These are phyloP conservation scores for Alternaria sp. DNA, from an alignment of 2,329 filamentous ascomycete genomes.

Conservation along the genomic window DNA sequence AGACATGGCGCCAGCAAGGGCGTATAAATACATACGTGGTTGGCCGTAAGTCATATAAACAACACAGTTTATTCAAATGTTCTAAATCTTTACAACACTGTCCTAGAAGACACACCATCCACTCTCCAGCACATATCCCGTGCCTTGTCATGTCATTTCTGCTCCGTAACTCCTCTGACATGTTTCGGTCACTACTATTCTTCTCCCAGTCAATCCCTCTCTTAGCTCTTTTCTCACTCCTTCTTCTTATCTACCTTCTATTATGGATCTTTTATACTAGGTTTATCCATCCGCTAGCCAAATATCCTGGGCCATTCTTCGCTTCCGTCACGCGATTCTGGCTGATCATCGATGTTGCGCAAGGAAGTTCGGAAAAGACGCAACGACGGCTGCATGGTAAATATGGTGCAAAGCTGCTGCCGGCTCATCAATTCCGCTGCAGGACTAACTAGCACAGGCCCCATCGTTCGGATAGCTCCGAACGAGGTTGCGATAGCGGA, in stretches of 20 bases:
- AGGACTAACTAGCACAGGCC: neutral
- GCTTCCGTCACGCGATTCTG: slow-evolving; percentile 11
- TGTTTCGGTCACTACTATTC: neutral
- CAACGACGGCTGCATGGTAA: slow-evolving; percentile 1
- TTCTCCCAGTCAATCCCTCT: neutral
- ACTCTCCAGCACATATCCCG: neutral
- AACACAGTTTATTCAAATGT: neutral
- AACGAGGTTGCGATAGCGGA: slow-evolving; percentile 18
- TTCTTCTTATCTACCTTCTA: neutral
- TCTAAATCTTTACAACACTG: neutral
- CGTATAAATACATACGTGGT: neutral
- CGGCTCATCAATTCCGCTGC: neutral
- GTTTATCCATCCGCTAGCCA: slow-evolving; percentile 6
- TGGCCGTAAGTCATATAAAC: neutral
- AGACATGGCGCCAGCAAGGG: no score
- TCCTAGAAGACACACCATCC: neutral
- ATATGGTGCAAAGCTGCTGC: neutral
- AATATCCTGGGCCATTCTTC: slow-evolving; percentile 15
- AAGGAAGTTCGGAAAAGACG: slow-evolving; percentile 5
- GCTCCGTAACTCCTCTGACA: neutral
- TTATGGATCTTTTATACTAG: neutral
- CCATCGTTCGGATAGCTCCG: slow-evolving; percentile 16
- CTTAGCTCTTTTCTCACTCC: neutral
- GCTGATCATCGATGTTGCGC: slow-evolving; percentile 6
- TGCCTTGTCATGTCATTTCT: neutral